Percentiles rank a stretch among this genome's conserved stretches.
Conservation (phyloP, 192 early-diverging fungal genomes). For the Haplosporangium gracile region DNA sequence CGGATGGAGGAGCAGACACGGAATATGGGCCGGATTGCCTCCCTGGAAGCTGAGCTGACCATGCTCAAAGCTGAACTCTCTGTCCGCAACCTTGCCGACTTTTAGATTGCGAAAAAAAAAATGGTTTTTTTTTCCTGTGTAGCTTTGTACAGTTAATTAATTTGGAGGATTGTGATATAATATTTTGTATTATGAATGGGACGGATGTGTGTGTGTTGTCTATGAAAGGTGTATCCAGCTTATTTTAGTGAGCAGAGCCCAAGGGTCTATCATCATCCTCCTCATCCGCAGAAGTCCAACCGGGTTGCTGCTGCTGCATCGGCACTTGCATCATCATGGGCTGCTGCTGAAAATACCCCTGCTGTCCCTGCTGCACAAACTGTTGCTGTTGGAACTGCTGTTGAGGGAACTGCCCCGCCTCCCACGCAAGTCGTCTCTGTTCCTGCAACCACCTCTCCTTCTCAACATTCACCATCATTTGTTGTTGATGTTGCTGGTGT, state of each 20-base stretch:
- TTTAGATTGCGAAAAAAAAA: not conserved
- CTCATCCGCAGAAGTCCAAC: constrained; percentile 25
- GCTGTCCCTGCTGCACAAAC: not conserved
- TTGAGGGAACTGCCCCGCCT: constrained; percentile 9
- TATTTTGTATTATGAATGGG: not conserved
- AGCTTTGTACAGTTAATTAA: not conserved
- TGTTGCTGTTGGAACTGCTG: constrained; percentile 5
- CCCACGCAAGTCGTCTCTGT: constrained; percentile 38
- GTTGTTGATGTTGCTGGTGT: constrained; percentile 47
- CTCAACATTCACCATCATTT: constrained; percentile 25
- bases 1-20: constrained; percentile 41
- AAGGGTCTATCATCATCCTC: constrained; percentile 24
- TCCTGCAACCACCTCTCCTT: constrained; percentile 53
- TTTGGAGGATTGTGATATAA: not conserved
- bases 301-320: constrained; percentile 4
- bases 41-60: constrained; percentile 58
- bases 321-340: not conserved
- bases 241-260: not conserved
- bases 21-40: constrained; percentile 43
- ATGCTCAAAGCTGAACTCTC: constrained; percentile 60
- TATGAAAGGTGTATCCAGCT: not conserved
- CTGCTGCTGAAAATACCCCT: constrained; percentile 6
- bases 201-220: not conserved
- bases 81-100: constrained; percentile 44
- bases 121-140: not conserved